These are phyloP conservation scores for Astrephomene gubernaculifera DNA, from an alignment of 139 green algal species.

Conservation along the genomic window DNA sequence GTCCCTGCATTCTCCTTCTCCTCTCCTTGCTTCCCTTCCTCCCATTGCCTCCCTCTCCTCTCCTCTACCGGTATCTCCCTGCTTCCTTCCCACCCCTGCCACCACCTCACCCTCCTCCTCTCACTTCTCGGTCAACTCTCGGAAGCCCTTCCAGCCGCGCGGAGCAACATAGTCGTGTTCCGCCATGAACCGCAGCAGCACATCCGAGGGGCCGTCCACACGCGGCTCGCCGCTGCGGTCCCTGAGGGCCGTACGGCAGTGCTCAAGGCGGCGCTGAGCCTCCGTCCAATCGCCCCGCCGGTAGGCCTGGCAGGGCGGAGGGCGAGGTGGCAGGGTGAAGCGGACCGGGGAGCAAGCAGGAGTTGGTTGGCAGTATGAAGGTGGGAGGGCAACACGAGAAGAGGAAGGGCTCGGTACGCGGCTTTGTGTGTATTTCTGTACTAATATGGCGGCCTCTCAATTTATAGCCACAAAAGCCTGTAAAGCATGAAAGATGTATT, in stretches of 20 bases:
- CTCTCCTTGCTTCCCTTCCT: background rate
- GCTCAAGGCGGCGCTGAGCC: conserved; percentile 66
- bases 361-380: background rate
- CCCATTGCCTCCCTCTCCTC: background rate
- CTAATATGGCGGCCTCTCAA: too few species aligned
- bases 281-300: conserved; percentile 75
- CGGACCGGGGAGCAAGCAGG: background rate
- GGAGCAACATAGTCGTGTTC: conserved; percentile 71
- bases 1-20: background rate
- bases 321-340: background rate
- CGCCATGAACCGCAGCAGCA: conserved; percentile 86
- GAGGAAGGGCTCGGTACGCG: too few species aligned
- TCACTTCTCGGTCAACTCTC: conserved; percentile 94
- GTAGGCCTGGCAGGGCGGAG: conserved; percentile 67
- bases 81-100: background rate
- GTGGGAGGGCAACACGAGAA: too few species aligned
- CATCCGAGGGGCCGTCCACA: conserved; percentile 75
- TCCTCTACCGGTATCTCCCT: background rate
- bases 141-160: conserved; percentile 79
- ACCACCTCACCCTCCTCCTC: background rate
- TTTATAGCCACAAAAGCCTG: too few species aligned
- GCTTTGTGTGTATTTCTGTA: too few species aligned
- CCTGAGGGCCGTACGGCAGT: conserved; percentile 48
- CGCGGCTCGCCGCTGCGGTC: conserved; percentile 23
- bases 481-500: background rate